Conservation (phyloP, 768 basidiomycete species). For the Crassisporium funariophilum region DNA sequence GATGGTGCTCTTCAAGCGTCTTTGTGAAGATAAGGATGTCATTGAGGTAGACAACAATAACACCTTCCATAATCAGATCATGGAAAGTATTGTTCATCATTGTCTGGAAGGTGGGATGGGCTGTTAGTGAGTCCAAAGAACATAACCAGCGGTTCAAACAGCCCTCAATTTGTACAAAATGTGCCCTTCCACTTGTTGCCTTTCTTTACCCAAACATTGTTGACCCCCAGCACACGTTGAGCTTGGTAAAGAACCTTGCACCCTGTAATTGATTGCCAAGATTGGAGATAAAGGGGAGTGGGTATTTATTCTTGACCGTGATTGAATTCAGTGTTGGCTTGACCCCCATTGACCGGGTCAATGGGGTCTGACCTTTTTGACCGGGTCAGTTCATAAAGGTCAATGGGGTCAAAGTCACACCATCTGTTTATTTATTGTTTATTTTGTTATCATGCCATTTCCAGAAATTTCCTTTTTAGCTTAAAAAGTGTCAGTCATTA, state of each 20-base stretch:
- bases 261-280: constrained; percentile 18
- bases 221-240: constrained; percentile 34
- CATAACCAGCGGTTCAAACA: constrained; percentile 42
- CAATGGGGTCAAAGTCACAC: too few species aligned
- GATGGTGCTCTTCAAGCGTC: constrained; percentile 15
- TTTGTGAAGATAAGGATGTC: constrained; percentile 24
- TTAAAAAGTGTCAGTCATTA: too few species aligned
- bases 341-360: too few species aligned
- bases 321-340: constrained; percentile 31
- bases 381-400: too few species aligned
- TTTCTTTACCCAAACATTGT: constrained; percentile 31
- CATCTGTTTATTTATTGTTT: too few species aligned
- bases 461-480: too few species aligned
- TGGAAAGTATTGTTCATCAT: constrained; percentile 20
- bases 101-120: constrained; percentile 37
- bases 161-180: constrained; percentile 34
- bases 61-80: not conserved
- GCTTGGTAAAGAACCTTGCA: constrained; percentile 26
- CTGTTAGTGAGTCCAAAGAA: constrained; percentile 36
- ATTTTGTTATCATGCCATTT: too few species aligned
- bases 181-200: constrained; percentile 43
- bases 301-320: constrained; percentile 30
- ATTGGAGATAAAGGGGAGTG: constrained; percentile 29
- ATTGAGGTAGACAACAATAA: not conserved
- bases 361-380: too few species aligned